phyloP scores from a whole-genome alignment of 306 rosid genomes.

The Trifolium repens region DNA sequence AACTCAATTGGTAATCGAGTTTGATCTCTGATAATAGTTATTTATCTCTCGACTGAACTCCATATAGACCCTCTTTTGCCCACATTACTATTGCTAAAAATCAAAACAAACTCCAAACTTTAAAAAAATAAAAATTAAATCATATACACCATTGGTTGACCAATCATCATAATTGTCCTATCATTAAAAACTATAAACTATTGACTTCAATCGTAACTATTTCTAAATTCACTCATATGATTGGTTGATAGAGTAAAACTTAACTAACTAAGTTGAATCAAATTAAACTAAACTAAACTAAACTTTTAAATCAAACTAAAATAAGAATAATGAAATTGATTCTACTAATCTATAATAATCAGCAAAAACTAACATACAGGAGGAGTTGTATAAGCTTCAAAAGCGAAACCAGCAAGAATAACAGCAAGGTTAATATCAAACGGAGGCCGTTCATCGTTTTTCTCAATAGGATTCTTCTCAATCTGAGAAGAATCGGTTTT shows the following conservation, averaged over 20 bases:
- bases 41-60: neutral
- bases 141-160: neutral
- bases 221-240: neutral
- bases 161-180: neutral
- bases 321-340: neutral
- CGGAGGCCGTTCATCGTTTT: constrained; percentile 59
- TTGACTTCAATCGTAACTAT: too few relatives aligned
- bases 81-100: too few relatives aligned
- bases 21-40: neutral
- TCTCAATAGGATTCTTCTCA: constrained; percentile 38
- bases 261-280: too few relatives aligned
- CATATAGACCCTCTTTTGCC: too few relatives aligned
- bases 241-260: too few relatives aligned
- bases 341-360: neutral
- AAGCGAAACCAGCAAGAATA: constrained; percentile 89
- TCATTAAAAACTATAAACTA: neutral
- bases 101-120: neutral
- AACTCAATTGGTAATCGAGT: neutral
- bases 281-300: neutral
- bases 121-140: too few relatives aligned
- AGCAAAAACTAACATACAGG: constrained; percentile 49
- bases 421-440: constrained; percentile 92
- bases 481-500: constrained; percentile 54
- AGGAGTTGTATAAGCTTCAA: constrained; percentile 84
- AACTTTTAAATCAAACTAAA: neutral